Base-by-base conservation (phyloP, 1,284 basidiomycete species). In the Fomes fomentarius region DNA sequence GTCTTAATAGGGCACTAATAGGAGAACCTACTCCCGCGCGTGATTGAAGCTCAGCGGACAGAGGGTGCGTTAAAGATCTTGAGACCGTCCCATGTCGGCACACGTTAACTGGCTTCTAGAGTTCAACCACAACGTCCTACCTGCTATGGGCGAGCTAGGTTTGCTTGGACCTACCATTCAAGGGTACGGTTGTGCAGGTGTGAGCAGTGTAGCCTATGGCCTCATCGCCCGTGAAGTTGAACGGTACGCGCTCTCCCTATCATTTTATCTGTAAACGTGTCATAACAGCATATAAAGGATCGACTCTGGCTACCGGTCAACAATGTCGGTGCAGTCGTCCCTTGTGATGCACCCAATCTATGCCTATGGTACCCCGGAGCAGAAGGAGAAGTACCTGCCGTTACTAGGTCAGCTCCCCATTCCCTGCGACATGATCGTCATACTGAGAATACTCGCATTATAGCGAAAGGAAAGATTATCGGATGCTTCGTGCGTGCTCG, bases 261-360 rank as follows among this genome's bases (percentile, higher is more conserved):
- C 28, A 22, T 35, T 11, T 15, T 40, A 26, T n/a, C 28, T 19
- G 25, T 40, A 3, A 47, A 45, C 9, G 40, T 41, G 7, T 12
- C 17, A 9, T 46, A 12, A 38, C n/a, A 5, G 12, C 25, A 26
- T 30, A 17, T 47, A 9, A 59, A 93, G 93, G 49, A 87, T 99
- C 35, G 96, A 99, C 71, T 97, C 94, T 1, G 96, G 96, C 3
- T 98, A 97, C 70, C 88, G 96, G 31, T 95, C 92, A 5, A 96
- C 89, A n/a, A 90, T 96, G 69, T 96, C 93, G 25, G 96, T 99
- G 1, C 96, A 99, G 71, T 94, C 91, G 0, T 96, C 94, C 5
- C 81, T 99, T 30, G 94, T 96, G n/a, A 99, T 99, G 96, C 93
- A 96, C 68, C 94, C 96, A 3, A 98, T 98, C 69, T 79, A 94